Evolutionary conservation across 2,329 filamentous ascomycete species (phyloP).

Genomic region (Pseudopithomyces chartarum): DNA sequence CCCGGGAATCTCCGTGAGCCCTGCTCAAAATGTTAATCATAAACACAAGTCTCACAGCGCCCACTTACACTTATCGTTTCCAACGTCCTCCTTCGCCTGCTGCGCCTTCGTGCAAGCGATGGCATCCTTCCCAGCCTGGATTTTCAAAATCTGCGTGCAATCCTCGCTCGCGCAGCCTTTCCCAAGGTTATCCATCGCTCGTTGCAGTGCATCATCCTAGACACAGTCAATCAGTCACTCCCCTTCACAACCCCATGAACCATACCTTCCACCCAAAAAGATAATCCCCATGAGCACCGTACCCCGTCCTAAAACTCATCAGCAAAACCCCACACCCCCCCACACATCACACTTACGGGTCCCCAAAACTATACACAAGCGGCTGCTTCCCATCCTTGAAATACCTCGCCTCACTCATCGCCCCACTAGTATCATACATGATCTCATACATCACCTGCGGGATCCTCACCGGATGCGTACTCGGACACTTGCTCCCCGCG

Average conservation of each 20-base stretch:
- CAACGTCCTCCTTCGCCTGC: constrained; percentile 25
- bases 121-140: constrained; percentile 24
- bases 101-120: constrained; percentile 27
- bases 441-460: constrained; percentile 55
- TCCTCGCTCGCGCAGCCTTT: constrained; percentile 22
- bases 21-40: constrained; percentile 3
- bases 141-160: constrained; percentile 20
- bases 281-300: constrained; percentile 32
- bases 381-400: constrained; percentile 32
- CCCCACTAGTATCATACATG: constrained; percentile 47
- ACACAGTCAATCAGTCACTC: no score
- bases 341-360: constrained; percentile 42
- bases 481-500: constrained; percentile 49
- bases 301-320: constrained; percentile 18
- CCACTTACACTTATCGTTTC: constrained; percentile 20
- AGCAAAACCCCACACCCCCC: background rate
- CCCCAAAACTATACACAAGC: constrained; percentile 39
- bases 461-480: constrained; percentile 50
- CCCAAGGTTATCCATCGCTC: constrained; percentile 24
- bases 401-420: constrained; percentile 28
- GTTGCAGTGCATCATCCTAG: constrained; percentile 19
- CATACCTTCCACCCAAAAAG: constrained; percentile 22
- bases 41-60: background rate
- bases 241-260: no score
- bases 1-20: constrained; percentile 22